phyloP scores from a whole-genome alignment of 1,139 yeast species.

The Sugiyamaella sp. region DNA sequence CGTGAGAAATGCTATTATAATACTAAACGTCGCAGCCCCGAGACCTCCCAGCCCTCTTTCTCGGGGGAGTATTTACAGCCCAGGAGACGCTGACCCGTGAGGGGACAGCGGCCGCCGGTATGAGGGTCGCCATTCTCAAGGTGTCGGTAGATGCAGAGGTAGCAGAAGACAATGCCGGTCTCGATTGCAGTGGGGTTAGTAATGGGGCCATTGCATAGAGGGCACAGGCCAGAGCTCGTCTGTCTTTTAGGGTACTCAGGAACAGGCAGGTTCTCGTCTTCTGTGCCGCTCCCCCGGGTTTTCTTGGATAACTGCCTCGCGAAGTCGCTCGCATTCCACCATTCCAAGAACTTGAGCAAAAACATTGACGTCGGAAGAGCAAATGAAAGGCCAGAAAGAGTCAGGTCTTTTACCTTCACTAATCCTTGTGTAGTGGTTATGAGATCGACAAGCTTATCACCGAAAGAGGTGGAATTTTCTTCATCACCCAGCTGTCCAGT shows the following conservation, averaged over 20 bases:
- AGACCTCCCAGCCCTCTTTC: constrained; percentile 67
- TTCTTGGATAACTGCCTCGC: constrained; percentile 62
- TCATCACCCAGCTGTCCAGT: constrained; percentile 20
- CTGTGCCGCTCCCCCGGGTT: constrained; percentile 51
- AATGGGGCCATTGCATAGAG: constrained; percentile 67
- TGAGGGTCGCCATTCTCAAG: constrained; percentile 50
- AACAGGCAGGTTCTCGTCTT: constrained; percentile 53
- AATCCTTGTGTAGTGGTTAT: constrained; percentile 31
- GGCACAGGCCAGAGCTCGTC: constrained; percentile 49
- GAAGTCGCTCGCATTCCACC: constrained; percentile 90
- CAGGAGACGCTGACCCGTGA: constrained; percentile 70
- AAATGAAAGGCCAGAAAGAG: constrained; percentile 37
- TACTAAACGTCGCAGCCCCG: constrained; percentile 73
- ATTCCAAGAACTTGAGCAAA: constrained; percentile 81
- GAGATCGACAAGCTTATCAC: constrained; percentile 26
- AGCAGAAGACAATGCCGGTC: constrained; percentile 90
- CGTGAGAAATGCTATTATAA: constrained; percentile 41
- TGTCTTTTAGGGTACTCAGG: constrained; percentile 40
- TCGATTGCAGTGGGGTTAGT: constrained; percentile 86
- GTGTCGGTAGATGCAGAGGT: constrained; percentile 76
- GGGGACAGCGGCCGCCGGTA: constrained; percentile 81
- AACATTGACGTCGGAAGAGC: constrained; percentile 86
- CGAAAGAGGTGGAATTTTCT: constrained; percentile 20
- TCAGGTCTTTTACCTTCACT: constrained; percentile 45
- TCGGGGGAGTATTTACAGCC: constrained; percentile 70